phyloP scores from a whole-genome alignment of 2,329 filamentous ascomycete species.

The Teratosphaeria viscida region DNA sequence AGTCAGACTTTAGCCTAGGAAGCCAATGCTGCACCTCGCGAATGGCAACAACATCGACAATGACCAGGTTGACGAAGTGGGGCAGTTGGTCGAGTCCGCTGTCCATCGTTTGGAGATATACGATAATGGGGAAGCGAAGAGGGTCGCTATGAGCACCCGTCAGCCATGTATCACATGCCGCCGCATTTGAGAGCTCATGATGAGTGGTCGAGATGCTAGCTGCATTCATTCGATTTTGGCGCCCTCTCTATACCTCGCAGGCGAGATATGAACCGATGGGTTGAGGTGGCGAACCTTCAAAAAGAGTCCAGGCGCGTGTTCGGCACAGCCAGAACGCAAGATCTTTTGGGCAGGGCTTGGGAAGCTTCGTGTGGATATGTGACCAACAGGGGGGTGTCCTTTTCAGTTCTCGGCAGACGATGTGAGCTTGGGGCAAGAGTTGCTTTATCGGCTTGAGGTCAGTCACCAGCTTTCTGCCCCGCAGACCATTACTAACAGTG shows the following conservation, averaged over 20 bases:
- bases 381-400: background rate
- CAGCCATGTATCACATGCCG: background rate
- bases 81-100: background rate
- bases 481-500: background rate
- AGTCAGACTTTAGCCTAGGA: background rate
- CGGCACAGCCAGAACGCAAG: background rate
- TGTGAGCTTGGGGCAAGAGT: background rate
- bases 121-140: background rate
- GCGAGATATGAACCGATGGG: background rate
- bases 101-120: background rate
- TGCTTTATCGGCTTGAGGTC: background rate
- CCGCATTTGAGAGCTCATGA: background rate
- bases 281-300: too few species aligned
- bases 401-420: background rate
- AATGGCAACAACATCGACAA: background rate
- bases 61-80: background rate
- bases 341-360: background rate
- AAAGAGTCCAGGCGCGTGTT: background rate
- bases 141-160: background rate
- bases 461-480: background rate
- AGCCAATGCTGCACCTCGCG: background rate
- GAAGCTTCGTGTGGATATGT: background rate
- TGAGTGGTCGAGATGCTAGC: background rate
- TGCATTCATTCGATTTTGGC: background rate
- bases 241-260: background rate